Base-by-base conservation (phyloP, 129 eudicot species). In the Oenanthe sinensis region DNA sequence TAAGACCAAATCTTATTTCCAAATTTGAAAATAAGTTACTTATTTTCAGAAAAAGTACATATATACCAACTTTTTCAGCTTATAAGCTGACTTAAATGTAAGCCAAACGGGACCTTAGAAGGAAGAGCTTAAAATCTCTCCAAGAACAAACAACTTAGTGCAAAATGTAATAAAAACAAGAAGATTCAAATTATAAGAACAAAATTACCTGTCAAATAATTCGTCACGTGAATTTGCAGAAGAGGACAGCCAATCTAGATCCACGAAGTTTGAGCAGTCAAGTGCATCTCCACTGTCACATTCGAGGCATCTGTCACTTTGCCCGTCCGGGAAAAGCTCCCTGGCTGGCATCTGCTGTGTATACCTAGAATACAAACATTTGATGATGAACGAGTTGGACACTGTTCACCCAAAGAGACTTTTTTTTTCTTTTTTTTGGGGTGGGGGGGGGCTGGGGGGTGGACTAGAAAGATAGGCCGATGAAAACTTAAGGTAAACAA, bases 161-260 rank as follows among this genome's bases (percentile, higher is more conserved):
- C 9, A 22, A 10, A 55, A 22, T 1, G 65, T 55, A 22, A 55
- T 55, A 17, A 20, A 49, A 54, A 20, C 9, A 54, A 54, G 26
- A 52, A 52, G 24, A 26, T 52, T 19, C 2, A 19, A 20, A 15
- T 55, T 55, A 20, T 55, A 22, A 47, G 71, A 22, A 80, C 77
- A 69, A 60, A 75, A 55, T 68, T 86, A 92, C 98, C 98, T 90
- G 50, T 87, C 89, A 82, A 81, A 58, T 19, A 83, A 73, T 77
- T 90, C 90, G 43, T 88, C 93, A 52, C 88, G 85, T 37, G 92
- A 89, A 84, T 82, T 84, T 70, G 84, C 87, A 73, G 93, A 91
- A 45, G 96, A 92, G 80, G 97, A 92, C 55, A 92, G 90, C 96
- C 93, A 88, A 77, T 92, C 92, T 42, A 92, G 83, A 85, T 92